These are phyloP conservation scores for Poa pratensis DNA, from an alignment of 176 grass and related monocot species.

Conservation along the genomic window DNA sequence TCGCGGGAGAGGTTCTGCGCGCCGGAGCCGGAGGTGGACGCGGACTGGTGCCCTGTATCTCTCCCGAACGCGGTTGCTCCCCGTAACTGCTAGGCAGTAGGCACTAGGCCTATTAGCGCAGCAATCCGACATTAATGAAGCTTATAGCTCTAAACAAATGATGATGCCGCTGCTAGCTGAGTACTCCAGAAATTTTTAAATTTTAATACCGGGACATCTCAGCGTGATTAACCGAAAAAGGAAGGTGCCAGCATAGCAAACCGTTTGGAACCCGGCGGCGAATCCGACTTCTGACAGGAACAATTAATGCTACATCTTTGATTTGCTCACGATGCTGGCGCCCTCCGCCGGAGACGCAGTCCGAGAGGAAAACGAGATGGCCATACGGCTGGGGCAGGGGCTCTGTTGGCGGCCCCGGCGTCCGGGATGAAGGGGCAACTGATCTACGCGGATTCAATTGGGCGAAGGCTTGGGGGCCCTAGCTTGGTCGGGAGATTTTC, in stretches of 20 bases:
- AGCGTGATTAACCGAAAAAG: background rate
- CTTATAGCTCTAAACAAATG: slow-evolving; percentile 7
- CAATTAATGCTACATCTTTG: slow-evolving; percentile 2
- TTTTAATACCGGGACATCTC: background rate
- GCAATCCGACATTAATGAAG: background rate
- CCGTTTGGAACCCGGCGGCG: background rate
- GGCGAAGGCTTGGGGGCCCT: no score
- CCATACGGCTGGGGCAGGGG: no score
- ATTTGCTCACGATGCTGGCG: background rate
- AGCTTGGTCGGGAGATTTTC: no score
- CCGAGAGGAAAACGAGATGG: no score
- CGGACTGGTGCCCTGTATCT: background rate
- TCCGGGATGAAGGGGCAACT: no score
- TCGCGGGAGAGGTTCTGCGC: no score
- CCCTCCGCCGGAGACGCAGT: no score
- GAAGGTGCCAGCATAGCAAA: background rate
- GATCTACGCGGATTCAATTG: no score
- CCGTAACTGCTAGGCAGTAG: background rate
- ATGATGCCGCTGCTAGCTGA: background rate
- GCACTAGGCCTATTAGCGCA: slow-evolving; percentile 11
- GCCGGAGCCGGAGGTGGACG: background rate
- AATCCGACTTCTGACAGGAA: background rate
- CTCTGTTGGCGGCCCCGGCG: no score
- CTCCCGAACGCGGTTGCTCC: background rate
- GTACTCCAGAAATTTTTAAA: background rate